Percentiles rank a stretch among this genome's conserved stretches.
These are phyloP conservation scores for Malus hybrid DNA, from an alignment of 331 rosid species.

Conservation along the genomic window DNA sequence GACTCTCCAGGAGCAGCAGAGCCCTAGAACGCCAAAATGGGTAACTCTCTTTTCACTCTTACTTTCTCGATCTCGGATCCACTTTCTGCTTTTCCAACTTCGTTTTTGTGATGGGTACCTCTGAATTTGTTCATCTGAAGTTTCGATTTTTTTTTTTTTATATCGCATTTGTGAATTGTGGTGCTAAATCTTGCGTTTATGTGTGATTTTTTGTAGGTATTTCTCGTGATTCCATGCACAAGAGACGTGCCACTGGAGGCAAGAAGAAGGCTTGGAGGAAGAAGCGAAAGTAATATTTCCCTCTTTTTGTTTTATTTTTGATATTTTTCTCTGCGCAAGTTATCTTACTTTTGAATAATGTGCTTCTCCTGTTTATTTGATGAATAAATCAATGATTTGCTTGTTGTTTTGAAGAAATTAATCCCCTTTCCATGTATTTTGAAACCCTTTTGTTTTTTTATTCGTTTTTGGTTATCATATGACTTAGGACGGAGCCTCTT, in stretches of 20 bases:
- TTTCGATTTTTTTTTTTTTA: not conserved
- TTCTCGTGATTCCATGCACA: conserved; percentile 79
- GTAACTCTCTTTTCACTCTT: conserved; percentile 8
- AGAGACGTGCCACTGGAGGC: conserved; percentile 77
- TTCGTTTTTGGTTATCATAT: not conserved
- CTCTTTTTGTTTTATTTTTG: not conserved
- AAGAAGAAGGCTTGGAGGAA: conserved; percentile 79
- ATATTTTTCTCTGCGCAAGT: too few species aligned
- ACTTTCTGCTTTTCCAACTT: not conserved
- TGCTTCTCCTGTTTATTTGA: not conserved
- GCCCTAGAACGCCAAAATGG: conserved; percentile 34
- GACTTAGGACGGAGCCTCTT: not conserved
- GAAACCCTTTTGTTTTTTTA: not conserved
- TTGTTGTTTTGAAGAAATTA: not conserved
- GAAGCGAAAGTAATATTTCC: conserved; percentile 54
- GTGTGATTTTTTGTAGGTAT: conserved; percentile 26
- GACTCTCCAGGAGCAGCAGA: conserved; percentile 1
- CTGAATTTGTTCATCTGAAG: not conserved
- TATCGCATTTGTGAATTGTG: not conserved
- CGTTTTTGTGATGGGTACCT: not conserved
- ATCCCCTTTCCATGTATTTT: not conserved
- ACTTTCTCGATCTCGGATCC: not conserved
- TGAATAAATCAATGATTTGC: not conserved
- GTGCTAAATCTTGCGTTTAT: conserved; percentile 1
- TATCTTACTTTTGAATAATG: not conserved